Conservation (phyloP, 2,329 filamentous ascomycete species). For the Aaosphaeria pasadenensis region DNA sequence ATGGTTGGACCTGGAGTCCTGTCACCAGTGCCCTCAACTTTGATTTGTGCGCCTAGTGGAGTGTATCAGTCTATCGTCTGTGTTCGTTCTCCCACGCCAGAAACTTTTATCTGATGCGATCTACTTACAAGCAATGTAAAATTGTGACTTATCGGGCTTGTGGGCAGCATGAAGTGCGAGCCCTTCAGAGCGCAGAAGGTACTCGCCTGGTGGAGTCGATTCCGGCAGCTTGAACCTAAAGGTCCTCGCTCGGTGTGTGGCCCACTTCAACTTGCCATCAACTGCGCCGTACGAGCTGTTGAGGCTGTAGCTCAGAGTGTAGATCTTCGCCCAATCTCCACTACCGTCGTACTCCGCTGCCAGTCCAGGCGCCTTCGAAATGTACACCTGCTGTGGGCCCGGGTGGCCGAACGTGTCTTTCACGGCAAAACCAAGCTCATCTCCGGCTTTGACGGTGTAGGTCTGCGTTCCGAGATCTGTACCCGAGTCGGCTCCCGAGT, state of each 20-base stretch:
- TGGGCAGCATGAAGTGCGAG: slow-evolving; percentile 20
- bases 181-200: slow-evolving; percentile 44
- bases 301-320: slow-evolving; percentile 5
- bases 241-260: slow-evolving; percentile 21
- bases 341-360: slow-evolving; percentile 58
- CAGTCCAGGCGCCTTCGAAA: slow-evolving; percentile 47
- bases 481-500: slow-evolving; percentile 8
- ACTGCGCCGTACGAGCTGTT: slow-evolving; percentile 44
- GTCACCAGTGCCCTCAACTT: slow-evolving; percentile 29
- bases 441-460: slow-evolving; percentile 27
- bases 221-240: slow-evolving; percentile 37
- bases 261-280: slow-evolving; percentile 18
- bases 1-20: slow-evolving; percentile 28
- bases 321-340: slow-evolving; percentile 1
- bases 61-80: too few species aligned
- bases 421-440: slow-evolving; percentile 46
- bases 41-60: slow-evolving; percentile 27
- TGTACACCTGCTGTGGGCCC: slow-evolving; percentile 54
- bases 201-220: slow-evolving; percentile 38
- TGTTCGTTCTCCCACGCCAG: too few species aligned
- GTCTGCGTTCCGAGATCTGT: slow-evolving; percentile 8
- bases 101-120: too few species aligned
- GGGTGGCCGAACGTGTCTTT: slow-evolving; percentile 16
- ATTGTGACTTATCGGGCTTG: slow-evolving; percentile 30
- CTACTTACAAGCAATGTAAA: slow-evolving; percentile 43